phyloP scores from a whole-genome alignment of 1,284 basidiomycete genomes.

The Malassezia obtusa region DNA sequence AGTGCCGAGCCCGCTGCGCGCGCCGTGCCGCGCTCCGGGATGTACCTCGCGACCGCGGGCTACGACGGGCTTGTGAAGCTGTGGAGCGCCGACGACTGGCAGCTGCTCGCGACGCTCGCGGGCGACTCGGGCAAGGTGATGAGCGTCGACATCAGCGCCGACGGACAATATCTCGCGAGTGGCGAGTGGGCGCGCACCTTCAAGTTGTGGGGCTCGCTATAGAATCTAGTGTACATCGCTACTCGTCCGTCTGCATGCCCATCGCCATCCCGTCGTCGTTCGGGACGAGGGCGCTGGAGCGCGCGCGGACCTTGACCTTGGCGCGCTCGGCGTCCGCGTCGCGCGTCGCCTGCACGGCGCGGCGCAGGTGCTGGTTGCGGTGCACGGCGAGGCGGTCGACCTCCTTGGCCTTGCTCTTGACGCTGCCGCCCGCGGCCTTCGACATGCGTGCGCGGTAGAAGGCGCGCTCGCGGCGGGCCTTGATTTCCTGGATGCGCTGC shows the following conservation, averaged over 20 bases:
- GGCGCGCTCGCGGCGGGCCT: slow-evolving; percentile 77
- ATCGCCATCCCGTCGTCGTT: slow-evolving; percentile 27
- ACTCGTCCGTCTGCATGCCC: slow-evolving; percentile 32
- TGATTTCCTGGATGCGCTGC: slow-evolving; percentile 90
- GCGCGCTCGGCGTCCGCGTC: slow-evolving; percentile 17
- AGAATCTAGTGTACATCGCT: slow-evolving; percentile 14
- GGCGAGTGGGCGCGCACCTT: slow-evolving; percentile 36
- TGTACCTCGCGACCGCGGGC: slow-evolving; percentile 84
- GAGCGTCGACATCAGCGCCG: slow-evolving; percentile 69
- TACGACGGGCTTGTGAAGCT: slow-evolving; percentile 92
- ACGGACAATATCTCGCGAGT: slow-evolving; percentile 29
- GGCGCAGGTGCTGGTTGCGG: slow-evolving; percentile 37
- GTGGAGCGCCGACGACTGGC: slow-evolving; percentile 99
- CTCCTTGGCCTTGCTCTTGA: slow-evolving; percentile 34
- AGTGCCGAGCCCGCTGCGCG: slow-evolving; percentile 41
- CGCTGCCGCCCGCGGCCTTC: slow-evolving; percentile 31
- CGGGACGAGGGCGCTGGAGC: slow-evolving; percentile 33
- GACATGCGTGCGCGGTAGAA: slow-evolving; percentile 58
- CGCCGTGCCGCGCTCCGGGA: slow-evolving; percentile 51
- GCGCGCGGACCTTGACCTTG: slow-evolving; percentile 32
- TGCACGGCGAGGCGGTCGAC: slow-evolving; percentile 39
- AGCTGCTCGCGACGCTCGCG: slow-evolving; percentile 71
- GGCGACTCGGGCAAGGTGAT: slow-evolving; percentile 96
- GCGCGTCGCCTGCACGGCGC: slow-evolving; percentile 24
- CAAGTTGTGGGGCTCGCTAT: slow-evolving; percentile 31